Evolutionary conservation across 2,329 filamentous ascomycete genomes (phyloP), one percentile per base, ranked within the genome.

Genomic region (Fusarium kyushuense): DNA sequence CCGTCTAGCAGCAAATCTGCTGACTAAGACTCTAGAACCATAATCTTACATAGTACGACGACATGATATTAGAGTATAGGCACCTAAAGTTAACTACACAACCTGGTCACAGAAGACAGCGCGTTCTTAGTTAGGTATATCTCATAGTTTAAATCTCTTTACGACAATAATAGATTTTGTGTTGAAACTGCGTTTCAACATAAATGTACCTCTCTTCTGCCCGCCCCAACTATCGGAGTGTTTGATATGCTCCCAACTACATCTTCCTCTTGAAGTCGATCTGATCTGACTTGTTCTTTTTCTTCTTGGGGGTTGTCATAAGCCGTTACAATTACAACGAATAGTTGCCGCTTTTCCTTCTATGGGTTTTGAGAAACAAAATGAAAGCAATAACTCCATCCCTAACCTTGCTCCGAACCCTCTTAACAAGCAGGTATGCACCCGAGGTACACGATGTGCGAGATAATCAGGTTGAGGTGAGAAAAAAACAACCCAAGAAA

Each of bases 11-110:
- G n/a, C 0, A 87, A 89, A 47, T 83, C 98, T 54, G 90, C 90
- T 5, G 93, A 97, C 63, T 93, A 92, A 81, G 85, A 95, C 69
- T 88, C 94, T 13, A 87, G 93, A 29, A n/a, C 25, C 6, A 29
- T n/a, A 43, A 43, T 6, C 23, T 30, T 12, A 30, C 3, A 14
- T 8, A n/a, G n/a, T n/a, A n/a, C n/a, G n/a, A n/a, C 17, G 14
- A 38, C 14, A 41, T 54, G n/a, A 43, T 29, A 55, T 41, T 53
- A 49, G 14, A 38, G 54, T 12, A 32, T 32, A 32, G 46, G 32
- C 48, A 51, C 51, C 30, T 21, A 60, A 72, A 66, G 58, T 54
- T 54, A 67, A 66, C 64, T n/a, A 70, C 69, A 71, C 27, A 30
- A 64, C 55, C 55, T 64, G 65, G 57, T 60, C 48, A 54, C 41